A percentile compares a stretch with the other conserved stretches of the same genome.
Conservation (phyloP, 179 eudicot species). For the Silene coronaria region DNA sequence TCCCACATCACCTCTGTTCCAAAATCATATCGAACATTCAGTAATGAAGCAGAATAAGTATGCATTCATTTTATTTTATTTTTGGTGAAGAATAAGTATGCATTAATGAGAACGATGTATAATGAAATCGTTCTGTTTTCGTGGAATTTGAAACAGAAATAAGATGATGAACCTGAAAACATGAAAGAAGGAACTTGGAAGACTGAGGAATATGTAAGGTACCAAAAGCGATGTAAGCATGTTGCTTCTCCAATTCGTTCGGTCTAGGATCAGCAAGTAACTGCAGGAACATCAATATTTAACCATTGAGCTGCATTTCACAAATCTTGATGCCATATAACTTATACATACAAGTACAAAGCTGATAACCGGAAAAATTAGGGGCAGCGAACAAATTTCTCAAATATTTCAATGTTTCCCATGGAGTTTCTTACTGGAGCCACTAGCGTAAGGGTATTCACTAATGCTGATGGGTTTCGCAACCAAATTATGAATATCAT, state of each 20-base stretch:
- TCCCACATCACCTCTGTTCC: conserved; percentile 63
- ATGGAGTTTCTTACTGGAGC: too few species aligned
- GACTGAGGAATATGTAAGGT: conserved; percentile 71
- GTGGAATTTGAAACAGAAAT: neutral
- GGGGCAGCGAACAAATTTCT: too few species aligned
- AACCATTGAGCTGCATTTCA: neutral
- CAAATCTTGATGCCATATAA: neutral
- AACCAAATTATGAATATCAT: too few species aligned
- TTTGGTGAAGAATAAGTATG: too few species aligned
- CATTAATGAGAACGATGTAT: neutral
- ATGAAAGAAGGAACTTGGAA: conserved; percentile 46
- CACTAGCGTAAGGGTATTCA: too few species aligned
- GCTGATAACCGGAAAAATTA: too few species aligned
- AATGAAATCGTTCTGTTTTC: neutral
- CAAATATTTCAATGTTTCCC: too few species aligned
- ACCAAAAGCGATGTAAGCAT: conserved; percentile 67
- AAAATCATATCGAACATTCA: too few species aligned
- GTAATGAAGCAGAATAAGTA: too few species aligned
- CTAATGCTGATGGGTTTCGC: too few species aligned
- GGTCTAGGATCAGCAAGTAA: conserved; percentile 63
- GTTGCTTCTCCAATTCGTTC: conserved; percentile 76
- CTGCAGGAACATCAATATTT: conserved; percentile 28
- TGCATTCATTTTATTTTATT: too few species aligned
- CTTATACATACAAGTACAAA: too few species aligned
- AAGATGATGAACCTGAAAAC: conserved; percentile 41